Conservation (phyloP, 2,329 filamentous ascomycete genomes). For the Cladosporium sp. region DNA sequence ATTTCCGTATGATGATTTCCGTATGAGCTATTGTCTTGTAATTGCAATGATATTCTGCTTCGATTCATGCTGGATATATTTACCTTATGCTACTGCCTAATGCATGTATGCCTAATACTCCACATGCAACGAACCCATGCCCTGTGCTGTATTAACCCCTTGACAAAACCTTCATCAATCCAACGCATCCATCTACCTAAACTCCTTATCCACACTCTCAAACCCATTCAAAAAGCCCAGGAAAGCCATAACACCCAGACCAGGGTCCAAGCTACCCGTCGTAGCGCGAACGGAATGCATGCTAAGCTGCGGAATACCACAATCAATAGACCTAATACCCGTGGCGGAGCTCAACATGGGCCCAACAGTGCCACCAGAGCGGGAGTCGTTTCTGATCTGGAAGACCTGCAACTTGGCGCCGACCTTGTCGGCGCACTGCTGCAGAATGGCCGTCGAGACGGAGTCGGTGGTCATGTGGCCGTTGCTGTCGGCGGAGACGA, state of each 20-base stretch:
- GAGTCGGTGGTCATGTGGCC: constrained; percentile 96
- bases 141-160: too few species aligned
- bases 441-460: constrained; percentile 75
- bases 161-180: neutral
- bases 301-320: constrained; percentile 83
- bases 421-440: constrained; percentile 70
- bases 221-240: constrained; percentile 84
- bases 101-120: too few species aligned
- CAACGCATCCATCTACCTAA: constrained; percentile 40
- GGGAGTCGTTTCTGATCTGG: constrained; percentile 89
- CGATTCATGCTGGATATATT: too few species aligned
- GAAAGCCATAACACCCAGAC: constrained; percentile 82
- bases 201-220: constrained; percentile 80
- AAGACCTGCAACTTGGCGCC: constrained; percentile 76
- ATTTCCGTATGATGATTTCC: too few species aligned
- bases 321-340: constrained; percentile 80
- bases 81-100: too few species aligned
- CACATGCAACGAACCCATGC: too few species aligned
- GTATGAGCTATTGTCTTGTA: too few species aligned
- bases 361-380: constrained; percentile 91
- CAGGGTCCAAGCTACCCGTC: constrained; percentile 79
- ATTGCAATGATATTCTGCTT: too few species aligned
- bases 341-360: constrained; percentile 79
- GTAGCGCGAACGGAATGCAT: constrained; percentile 94
- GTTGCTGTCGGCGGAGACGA: constrained; percentile 77